These are phyloP conservation scores for Plantago ovata DNA, from an alignment of 257 asterid species.

Conservation along the genomic window DNA sequence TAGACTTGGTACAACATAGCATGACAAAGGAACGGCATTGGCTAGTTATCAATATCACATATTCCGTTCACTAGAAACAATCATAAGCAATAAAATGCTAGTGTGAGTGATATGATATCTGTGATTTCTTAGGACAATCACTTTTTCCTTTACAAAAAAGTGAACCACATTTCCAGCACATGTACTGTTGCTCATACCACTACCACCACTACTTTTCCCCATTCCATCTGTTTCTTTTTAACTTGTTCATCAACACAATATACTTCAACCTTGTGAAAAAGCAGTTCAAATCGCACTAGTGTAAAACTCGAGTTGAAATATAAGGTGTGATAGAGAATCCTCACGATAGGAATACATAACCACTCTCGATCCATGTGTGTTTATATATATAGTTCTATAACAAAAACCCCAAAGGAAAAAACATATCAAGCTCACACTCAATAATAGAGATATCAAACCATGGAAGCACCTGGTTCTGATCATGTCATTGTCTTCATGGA, in stretches of 20 bases:
- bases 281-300: neutral
- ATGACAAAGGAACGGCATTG: neutral
- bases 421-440: neutral
- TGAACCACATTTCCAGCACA: neutral
- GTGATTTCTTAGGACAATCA: neutral
- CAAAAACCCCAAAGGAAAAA: neutral
- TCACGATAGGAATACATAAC: neutral
- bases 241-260: neutral
- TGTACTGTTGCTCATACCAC: neutral
- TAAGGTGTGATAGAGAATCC: neutral
- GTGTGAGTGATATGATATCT: too few relatives aligned
- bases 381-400: slow-evolving; percentile 13
- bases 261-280: neutral
- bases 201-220: slow-evolving; percentile 6
- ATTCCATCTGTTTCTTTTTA: neutral
- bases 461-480: slow-evolving; percentile 33
- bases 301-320: neutral
- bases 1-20: neutral
- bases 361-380: neutral
- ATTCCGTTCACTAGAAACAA: too few relatives aligned
- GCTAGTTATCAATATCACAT: neutral
- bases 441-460: neutral
- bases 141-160: neutral
- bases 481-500: slow-evolving; percentile 39
- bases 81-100: too few relatives aligned